Percentiles rank a stretch among this genome's conserved stretches.
Evolutionary conservation across 495 filamentous ascomycete species (phyloP).

Genomic region (Hyaloscypha hepaticicola): DNA sequence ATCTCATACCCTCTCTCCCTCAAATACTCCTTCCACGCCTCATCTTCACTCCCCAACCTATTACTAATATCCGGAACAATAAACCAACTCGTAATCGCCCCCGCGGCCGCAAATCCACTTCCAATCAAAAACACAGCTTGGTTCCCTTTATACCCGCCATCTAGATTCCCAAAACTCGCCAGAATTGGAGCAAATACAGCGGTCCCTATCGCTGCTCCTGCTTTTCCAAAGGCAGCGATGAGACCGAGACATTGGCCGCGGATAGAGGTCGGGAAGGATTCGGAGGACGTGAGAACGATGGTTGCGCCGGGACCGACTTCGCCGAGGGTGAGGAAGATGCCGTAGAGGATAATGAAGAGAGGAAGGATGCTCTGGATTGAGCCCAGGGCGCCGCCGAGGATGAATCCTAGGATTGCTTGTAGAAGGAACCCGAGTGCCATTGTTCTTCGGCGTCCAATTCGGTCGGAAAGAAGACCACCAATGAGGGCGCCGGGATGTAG

Average conservation of each 20-base stretch:
- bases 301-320: slow-evolving; percentile 47
- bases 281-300: slow-evolving; percentile 25
- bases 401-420: slow-evolving; percentile 46
- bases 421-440: slow-evolving; percentile 45
- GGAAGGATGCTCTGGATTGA: slow-evolving; percentile 45
- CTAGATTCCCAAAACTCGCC: slow-evolving; percentile 33
- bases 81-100: slow-evolving; percentile 44
- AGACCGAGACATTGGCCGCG: slow-evolving; percentile 51
- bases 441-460: slow-evolving; percentile 46
- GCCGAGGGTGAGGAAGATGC: slow-evolving; percentile 47
- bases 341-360: slow-evolving; percentile 51
- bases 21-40: slow-evolving; percentile 43
- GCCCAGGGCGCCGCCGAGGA: slow-evolving; percentile 44
- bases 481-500: slow-evolving; percentile 45
- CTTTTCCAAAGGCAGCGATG: slow-evolving; percentile 47
- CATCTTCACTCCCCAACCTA: slow-evolving; percentile 47
- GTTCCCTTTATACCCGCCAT: slow-evolving; percentile 39
- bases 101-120: slow-evolving; percentile 41
- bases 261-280: slow-evolving; percentile 49
- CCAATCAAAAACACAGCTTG: slow-evolving; percentile 50
- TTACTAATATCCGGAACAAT: slow-evolving; percentile 46
- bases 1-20: slow-evolving; percentile 42
- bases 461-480: slow-evolving; percentile 47
- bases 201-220: slow-evolving; percentile 48
- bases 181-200: slow-evolving; percentile 46